Evolutionary conservation across 2,329 filamentous ascomycete species (phyloP).

Genomic region (Alternaria burnsii): DNA sequence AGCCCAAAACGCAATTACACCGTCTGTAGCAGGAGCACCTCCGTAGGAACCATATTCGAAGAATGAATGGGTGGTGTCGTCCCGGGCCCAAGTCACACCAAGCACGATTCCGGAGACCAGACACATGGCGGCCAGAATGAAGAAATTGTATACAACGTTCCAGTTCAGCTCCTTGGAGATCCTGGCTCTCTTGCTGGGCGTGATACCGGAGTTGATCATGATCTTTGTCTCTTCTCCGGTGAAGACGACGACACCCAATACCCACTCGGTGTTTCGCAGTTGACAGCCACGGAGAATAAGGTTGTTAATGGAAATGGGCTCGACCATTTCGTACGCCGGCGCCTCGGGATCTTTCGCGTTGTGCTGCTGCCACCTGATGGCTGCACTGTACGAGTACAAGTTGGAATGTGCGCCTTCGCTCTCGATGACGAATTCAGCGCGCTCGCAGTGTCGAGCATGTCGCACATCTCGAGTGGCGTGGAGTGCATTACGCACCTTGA

Average conservation of each 20-base stretch:
- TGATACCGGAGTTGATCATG: constrained; percentile 97
- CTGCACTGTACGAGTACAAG: constrained; percentile 92
- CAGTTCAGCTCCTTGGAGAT: constrained; percentile 95
- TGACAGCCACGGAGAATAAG: constrained; percentile 92
- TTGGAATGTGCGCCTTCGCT: constrained; percentile 93
- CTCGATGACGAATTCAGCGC: constrained; percentile 84
- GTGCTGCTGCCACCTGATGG: constrained; percentile 83
- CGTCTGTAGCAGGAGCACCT: constrained; percentile 75
- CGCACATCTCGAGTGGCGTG: constrained; percentile 83
- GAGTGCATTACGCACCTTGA: constrained; percentile 92
- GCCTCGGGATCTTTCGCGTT: constrained; percentile 69
- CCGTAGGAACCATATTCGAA: constrained; percentile 91
- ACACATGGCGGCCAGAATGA: constrained; percentile 89
- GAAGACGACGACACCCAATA: constrained; percentile 89
- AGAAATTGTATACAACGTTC: constrained; percentile 97
- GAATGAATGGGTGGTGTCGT: constrained; percentile 75
- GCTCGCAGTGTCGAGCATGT: constrained; percentile 92
- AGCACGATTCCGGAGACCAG: constrained; percentile 84
- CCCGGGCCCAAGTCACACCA: constrained; percentile 80
- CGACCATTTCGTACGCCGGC: constrained; percentile 79
- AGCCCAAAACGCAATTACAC: constrained; percentile 97
- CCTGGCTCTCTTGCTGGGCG: constrained; percentile 89
- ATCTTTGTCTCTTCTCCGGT: constrained; percentile 98
- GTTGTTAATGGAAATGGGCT: constrained; percentile 95
- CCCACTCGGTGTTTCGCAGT: constrained; percentile 94